Percentiles rank a stretch among this genome's conserved stretches.
phyloP scores from a whole-genome alignment of 768 basidiomycete genomes.

The Auricularia heimuer region DNA sequence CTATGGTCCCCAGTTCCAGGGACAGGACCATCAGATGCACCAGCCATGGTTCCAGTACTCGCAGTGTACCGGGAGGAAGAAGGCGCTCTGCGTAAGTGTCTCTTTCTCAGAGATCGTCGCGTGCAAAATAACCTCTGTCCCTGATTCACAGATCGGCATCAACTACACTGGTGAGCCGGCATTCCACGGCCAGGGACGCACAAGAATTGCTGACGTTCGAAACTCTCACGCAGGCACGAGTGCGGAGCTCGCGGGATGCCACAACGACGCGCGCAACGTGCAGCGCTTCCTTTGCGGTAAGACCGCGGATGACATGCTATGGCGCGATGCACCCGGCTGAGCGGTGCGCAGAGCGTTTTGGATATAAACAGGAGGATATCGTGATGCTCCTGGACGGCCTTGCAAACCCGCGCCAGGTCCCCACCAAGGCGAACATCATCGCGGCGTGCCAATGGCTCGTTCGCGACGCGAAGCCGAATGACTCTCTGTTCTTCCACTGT shows the following conservation, averaged over 20 bases:
- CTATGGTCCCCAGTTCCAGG: conserved; percentile 52
- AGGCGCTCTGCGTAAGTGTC: conserved; percentile 69
- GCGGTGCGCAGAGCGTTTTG: conserved; percentile 15
- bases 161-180: conserved; percentile 48
- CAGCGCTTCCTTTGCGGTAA: conserved; percentile 18
- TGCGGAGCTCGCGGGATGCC: conserved; percentile 70
- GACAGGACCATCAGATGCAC: conserved; percentile 31
- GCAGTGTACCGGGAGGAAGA: conserved; percentile 79
- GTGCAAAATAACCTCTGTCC: background rate
- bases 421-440: conserved; percentile 76
- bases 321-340: background rate
- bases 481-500: conserved; percentile 90
- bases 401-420: conserved; percentile 46
- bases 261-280: conserved; percentile 85
- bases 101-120: background rate
- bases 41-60: conserved; percentile 79
- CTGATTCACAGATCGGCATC: conserved; percentile 62
- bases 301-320: background rate
- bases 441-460: conserved; percentile 92
- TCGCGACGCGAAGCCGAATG: conserved; percentile 62
- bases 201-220: too few species aligned
- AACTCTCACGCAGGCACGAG: conserved; percentile 27
- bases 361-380: conserved; percentile 71
- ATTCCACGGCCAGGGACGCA: background rate
- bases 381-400: conserved; percentile 79